Base-by-base conservation (phyloP, 2,329 filamentous ascomycete species). In the Penicillium oxalicum region DNA sequence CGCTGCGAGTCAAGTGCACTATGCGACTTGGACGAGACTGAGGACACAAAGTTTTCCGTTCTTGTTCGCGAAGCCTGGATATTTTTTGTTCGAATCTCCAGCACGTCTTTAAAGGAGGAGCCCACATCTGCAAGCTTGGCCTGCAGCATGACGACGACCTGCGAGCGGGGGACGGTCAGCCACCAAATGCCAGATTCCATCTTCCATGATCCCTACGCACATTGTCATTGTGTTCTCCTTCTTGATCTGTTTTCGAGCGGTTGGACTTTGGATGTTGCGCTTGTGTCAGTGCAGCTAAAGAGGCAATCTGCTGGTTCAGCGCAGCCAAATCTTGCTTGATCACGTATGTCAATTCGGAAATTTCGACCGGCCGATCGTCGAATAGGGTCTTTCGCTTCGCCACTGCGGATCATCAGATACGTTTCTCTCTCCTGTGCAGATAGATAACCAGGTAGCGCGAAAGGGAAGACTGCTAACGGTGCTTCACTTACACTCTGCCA, bases 151-250 rank as follows among this genome's bases (percentile, higher is more conserved):
- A 95, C 84, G 3, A 96, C 88, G 29, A 97, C 72, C 72, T 74
- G 39, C 6, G 26, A 35, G 1, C 13, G 29, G 3, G 11, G 29
- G 29, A 32, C 18, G 18, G 18, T 27, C 12, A 33, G 42, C 66
- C 54, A 65, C 58, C 38, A 24, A n/a, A 29, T 37, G 44, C 27
- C 6, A 33, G 44, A 25, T 56, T 38, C 51, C 53, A 38, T 54
- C 35, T 40, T 24, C 54, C 9, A 24, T 11, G 4, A 12, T 3
- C 28, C 40, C n/a, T 18, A 66, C 71, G 29, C 61, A 75, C 93
- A 65, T 97, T 96, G 72, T 95, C 95, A 76, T 95, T 95, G 74
- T 98, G 94, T 66, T 97, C 91, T 59, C 90, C 90, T 70, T 95
- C 89, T 65, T 96, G 91, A 53, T 83, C 79, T 13, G 68, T 68